phyloP scores from a whole-genome alignment of 2,329 filamentous ascomycete species.

The Rhytidhysteron rufulum region DNA sequence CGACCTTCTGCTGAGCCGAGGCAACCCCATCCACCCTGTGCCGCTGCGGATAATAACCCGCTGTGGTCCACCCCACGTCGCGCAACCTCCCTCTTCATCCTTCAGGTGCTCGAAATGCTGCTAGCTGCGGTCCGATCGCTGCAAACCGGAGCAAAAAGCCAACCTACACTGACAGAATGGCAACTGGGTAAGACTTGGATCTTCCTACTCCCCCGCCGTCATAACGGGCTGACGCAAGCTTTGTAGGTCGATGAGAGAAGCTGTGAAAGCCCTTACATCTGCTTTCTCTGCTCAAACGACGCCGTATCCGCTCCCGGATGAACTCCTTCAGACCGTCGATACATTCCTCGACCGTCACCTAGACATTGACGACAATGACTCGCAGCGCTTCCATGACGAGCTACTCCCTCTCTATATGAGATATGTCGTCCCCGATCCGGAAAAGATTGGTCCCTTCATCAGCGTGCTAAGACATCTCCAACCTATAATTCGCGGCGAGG shows the following conservation, averaged over 20 bases:
- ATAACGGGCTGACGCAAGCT: conserved; percentile 8
- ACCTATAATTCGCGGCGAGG: conserved; percentile 60
- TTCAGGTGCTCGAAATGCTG: too few species aligned
- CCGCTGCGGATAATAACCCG: too few species aligned
- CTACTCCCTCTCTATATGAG: conserved; percentile 64
- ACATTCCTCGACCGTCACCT: conserved; percentile 66
- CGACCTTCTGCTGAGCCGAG: too few species aligned
- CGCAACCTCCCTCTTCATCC: too few species aligned
- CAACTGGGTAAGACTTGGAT: conserved; percentile 2
- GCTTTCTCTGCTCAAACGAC: conserved; percentile 40
- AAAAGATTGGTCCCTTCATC: conserved; percentile 65
- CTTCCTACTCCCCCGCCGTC: too few species aligned
- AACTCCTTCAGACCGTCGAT: conserved; percentile 59
- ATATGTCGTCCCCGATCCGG: conserved; percentile 54
- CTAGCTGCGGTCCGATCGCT: too few species aligned
- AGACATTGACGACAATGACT: conserved; percentile 62
- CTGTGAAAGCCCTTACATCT: conserved; percentile 43
- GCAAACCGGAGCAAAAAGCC: too few species aligned
- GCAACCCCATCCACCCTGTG: too few species aligned
- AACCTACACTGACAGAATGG: background rate
- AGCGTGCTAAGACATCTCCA: conserved; percentile 62
- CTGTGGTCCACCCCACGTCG: too few species aligned
- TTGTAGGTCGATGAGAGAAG: conserved; percentile 46
- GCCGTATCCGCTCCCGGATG: conserved; percentile 60
- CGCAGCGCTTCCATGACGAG: conserved; percentile 72